Base-by-base conservation (phyloP, 2,329 filamentous ascomycete species). In the Trichoderma arundinaceum region DNA sequence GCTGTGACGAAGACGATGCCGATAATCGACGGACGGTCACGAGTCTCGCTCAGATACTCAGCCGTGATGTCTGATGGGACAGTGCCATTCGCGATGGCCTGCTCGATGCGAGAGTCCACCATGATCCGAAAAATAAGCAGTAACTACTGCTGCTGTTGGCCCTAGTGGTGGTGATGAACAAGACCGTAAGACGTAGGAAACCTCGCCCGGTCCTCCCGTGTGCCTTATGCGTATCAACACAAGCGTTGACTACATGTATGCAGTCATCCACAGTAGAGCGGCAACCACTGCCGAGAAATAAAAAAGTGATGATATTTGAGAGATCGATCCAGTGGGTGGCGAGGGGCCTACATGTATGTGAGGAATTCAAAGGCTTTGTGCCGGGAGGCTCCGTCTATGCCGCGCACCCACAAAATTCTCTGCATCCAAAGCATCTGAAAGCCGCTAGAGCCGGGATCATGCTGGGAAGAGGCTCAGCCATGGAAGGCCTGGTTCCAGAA, bases 1-100 rank as follows among this genome's bases (percentile, higher is more conserved):
- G 71, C 71, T 1, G 75, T 72, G 35, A 81, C 74, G 57, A 79
- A 71, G 17, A 79, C 72, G 39, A 80, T 80, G 1, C 77, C 79
- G 4, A 73, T 72, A 67, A 81, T 77, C 6, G 80, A 74, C 0
- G 77, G 68, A 7, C 69, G 67, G 58, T 81, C 79, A 35, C 72
- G 76, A 58, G 71, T 75, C 68, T 81, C 70, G 63, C 75, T 73
- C 48, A 81, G 73, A 57, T 75, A 77, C 1, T 68, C 74, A 13
- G 72, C 72, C 1, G 76, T 76, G 57, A 80, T 70, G 17, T 63
- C 72, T 0, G 74, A 66, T 1, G 78, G 78, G 15, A 81, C 74
- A 8, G 71, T 71, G 38, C 78, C 78, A 43, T 72, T 74, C 15
- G 73, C 75, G 53, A 79, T 73, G 46, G 78, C 78, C 61, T 73